phyloP scores from a whole-genome alignment of 2,329 filamentous ascomycete genomes.

The Aureobasidium sp. region DNA sequence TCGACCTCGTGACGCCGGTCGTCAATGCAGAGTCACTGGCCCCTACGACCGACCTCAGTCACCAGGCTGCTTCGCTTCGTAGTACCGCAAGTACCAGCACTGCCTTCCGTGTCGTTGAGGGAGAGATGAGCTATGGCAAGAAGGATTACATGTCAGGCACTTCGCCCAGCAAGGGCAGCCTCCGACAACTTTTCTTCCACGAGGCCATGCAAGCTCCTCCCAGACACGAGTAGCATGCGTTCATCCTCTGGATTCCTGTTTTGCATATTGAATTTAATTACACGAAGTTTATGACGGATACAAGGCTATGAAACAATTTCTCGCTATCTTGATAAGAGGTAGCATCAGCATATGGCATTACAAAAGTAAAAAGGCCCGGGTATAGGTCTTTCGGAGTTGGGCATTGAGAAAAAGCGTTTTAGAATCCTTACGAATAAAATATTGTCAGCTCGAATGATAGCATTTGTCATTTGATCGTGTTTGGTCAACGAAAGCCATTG shows the following conservation, averaged over 20 bases:
- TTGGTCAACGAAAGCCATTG: not conserved
- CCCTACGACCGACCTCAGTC: slow-evolving; percentile 20
- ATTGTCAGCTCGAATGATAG: not conserved
- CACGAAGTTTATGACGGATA: not conserved
- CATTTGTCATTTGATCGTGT: not conserved
- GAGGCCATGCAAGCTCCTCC: slow-evolving; percentile 25
- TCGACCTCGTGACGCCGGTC: slow-evolving; percentile 37
- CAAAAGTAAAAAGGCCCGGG: not conserved
- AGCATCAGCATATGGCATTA: not conserved
- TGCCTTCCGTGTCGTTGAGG: slow-evolving; percentile 22
- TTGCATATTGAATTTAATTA: slow-evolving; percentile 1
- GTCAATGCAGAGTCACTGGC: slow-evolving; percentile 18
- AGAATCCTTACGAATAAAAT: not conserved
- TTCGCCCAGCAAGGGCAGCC: slow-evolving; percentile 17
- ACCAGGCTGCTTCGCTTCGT: slow-evolving; percentile 23
- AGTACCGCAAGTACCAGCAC: slow-evolving; percentile 25
- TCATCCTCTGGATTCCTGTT: not conserved
- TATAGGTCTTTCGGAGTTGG: not conserved
- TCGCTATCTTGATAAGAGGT: not conserved
- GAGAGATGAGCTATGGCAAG: slow-evolving; percentile 21
- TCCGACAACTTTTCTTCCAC: slow-evolving; percentile 27
- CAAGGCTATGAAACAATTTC: not conserved
- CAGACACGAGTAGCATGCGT: not conserved
- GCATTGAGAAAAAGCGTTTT: not conserved
- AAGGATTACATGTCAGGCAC: slow-evolving; percentile 9